These are phyloP conservation scores for Trametes villosa DNA, from an alignment of 768 basidiomycete species.

Conservation along the genomic window DNA sequence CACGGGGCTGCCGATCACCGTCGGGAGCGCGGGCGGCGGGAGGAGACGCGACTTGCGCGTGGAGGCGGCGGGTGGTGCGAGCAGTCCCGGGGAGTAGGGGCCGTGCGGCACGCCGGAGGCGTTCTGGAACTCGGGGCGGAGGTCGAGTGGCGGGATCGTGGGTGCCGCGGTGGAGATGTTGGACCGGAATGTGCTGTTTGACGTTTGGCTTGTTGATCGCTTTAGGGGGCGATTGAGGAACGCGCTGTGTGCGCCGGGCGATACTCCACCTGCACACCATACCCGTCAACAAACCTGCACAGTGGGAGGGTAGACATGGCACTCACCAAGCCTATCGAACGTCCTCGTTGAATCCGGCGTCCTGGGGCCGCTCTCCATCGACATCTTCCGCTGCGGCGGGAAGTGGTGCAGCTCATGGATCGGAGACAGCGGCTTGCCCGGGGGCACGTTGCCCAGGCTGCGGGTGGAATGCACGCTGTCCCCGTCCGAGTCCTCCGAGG, in stretches of 20 bases:
- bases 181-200: constrained; percentile 61
- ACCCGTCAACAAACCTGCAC: not conserved
- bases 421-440: constrained; percentile 62
- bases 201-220: constrained; percentile 65
- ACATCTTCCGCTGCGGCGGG: constrained; percentile 50
- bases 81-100: not conserved
- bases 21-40: constrained; percentile 26
- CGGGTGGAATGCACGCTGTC: constrained; percentile 26
- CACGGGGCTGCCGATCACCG: constrained; percentile 27
- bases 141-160: constrained; percentile 61
- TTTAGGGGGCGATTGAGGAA: constrained; percentile 71
- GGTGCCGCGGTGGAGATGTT: constrained; percentile 45
- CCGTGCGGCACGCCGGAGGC: constrained; percentile 22
- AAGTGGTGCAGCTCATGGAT: constrained; percentile 66
- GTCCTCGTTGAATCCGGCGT: constrained; percentile 37
- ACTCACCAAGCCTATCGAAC: constrained; percentile 29
- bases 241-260: constrained; percentile 45
- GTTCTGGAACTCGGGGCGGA: constrained; percentile 54
- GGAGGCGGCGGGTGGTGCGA: not conserved
- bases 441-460: constrained; percentile 42
- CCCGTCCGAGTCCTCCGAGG: constrained; percentile 23
- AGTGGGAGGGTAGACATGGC: constrained; percentile 23
- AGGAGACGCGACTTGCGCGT: constrained; percentile 32
- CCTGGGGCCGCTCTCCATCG: constrained; percentile 26
- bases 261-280: constrained; percentile 4